phyloP scores from a whole-genome alignment of 1,139 yeast species.

The Saccharomycopsis hybrid region DNA sequence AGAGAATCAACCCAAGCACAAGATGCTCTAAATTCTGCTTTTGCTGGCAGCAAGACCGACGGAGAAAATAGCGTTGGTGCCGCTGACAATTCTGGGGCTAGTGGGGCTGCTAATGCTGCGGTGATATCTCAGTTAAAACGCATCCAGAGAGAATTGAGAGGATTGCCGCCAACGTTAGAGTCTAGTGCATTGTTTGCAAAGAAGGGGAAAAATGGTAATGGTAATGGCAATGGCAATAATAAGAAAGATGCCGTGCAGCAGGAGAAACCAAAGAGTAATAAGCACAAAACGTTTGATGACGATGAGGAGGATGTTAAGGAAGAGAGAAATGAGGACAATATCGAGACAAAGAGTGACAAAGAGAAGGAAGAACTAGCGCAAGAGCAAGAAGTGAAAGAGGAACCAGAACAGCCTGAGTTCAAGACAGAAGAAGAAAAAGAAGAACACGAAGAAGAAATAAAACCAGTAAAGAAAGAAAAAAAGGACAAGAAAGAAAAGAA shows the following conservation, averaged over 20 bases:
- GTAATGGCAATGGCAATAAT: slow-evolving; percentile 13
- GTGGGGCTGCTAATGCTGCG: slow-evolving; percentile 19
- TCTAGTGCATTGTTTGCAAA: slow-evolving; percentile 18
- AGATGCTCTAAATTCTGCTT: slow-evolving; percentile 39
- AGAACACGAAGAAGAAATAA: slow-evolving; percentile 22
- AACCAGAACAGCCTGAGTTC: slow-evolving; percentile 21
- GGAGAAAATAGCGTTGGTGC: slow-evolving; percentile 16
- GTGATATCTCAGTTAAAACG: slow-evolving; percentile 55
- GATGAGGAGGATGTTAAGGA: slow-evolving; percentile 28
- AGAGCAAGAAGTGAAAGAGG: slow-evolving; percentile 19
- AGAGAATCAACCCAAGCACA: slow-evolving; percentile 37
- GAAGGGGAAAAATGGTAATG: slow-evolving; percentile 13
- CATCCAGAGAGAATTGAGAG: slow-evolving; percentile 63
- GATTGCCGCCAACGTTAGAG: slow-evolving; percentile 50
- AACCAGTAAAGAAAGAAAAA: slow-evolving; percentile 2
- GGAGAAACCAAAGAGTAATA: slow-evolving; percentile 24
- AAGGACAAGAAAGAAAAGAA: slow-evolving; percentile 10
- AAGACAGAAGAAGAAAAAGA: slow-evolving; percentile 22
- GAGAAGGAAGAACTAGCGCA: slow-evolving; percentile 21
- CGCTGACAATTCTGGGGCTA: slow-evolving; percentile 56
- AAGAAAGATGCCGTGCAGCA: slow-evolving; percentile 22
- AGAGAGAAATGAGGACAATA: slow-evolving; percentile 21
- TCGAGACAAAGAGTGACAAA: slow-evolving; percentile 22
- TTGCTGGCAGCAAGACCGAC: slow-evolving; percentile 30
- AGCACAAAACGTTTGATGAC: slow-evolving; percentile 29